Percentiles rank a stretch among this genome's conserved stretches.
Conservation (phyloP, 345 rosid genomes). For the Rhodomyrtus tomentosa region DNA sequence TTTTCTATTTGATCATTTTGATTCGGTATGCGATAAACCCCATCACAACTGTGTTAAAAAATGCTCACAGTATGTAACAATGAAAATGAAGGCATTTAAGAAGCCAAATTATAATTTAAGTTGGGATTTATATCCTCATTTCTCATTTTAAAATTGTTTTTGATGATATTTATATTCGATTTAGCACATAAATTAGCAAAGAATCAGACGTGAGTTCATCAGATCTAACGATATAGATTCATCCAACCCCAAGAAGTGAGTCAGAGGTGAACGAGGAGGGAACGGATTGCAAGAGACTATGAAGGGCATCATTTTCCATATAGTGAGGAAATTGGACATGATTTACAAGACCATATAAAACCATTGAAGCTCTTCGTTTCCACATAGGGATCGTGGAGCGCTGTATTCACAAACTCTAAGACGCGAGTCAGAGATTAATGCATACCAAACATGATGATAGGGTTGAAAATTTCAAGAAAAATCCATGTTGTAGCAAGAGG, state of each 20-base stretch:
- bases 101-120: not conserved
- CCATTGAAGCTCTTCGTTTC: not conserved
- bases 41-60: too few species aligned
- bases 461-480: conserved; percentile 1
- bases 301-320: too few species aligned
- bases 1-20: too few species aligned
- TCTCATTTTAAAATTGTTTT: not conserved
- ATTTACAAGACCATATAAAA: not conserved
- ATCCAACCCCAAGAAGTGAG: too few species aligned
- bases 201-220: too few species aligned
- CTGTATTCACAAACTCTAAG: not conserved
- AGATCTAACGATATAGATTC: too few species aligned
- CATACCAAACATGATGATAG: not conserved
- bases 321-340: not conserved
- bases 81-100: not conserved
- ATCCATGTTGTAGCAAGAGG: conserved; percentile 64
- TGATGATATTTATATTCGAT: too few species aligned
- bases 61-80: not conserved
- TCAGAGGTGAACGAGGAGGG: too few species aligned
- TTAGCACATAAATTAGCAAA: not conserved
- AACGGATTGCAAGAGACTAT: too few species aligned
- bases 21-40: too few species aligned
- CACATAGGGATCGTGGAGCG: not conserved
- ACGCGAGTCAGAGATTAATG: not conserved
- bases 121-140: not conserved